A percentile compares a stretch with the other conserved stretches of the same genome.
phyloP scores from a whole-genome alignment of 208 protist species.

The Trypanosoma conorhini region DNA sequence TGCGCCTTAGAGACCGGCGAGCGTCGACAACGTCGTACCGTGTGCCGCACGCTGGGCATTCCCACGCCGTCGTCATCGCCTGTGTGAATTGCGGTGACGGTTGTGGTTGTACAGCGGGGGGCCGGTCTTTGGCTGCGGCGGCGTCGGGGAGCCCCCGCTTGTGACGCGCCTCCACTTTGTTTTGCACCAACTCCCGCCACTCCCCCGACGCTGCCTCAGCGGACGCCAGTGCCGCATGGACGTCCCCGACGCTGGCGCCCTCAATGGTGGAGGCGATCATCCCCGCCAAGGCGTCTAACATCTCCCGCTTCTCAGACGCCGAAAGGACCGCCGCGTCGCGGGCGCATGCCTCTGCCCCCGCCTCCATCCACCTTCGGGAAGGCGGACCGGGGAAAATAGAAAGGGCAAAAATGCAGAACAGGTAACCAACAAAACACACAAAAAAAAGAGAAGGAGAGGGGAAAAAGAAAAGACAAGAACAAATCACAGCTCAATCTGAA shows the following conservation, averaged over 20 bases:
- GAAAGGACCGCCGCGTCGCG: background rate
- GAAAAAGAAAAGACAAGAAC: too few species aligned
- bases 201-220: constrained; percentile 4
- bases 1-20: constrained; percentile 36
- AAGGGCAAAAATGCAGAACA: background rate
- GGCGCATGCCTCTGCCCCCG: background rate
- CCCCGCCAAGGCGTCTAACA: constrained; percentile 46
- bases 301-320: background rate
- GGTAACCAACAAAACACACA: background rate
- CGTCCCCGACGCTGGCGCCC: constrained; percentile 32
- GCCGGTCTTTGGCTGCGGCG: background rate
- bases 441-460: background rate
- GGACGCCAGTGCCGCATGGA: constrained; percentile 38
- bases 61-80: constrained; percentile 26
- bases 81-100: background rate
- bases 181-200: constrained; percentile 42
- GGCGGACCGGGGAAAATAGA: background rate
- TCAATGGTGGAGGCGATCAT: constrained; percentile 65
- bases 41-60: constrained; percentile 50
- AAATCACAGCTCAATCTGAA: too few species aligned
- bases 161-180: constrained; percentile 21
- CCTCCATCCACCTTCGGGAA: background rate
- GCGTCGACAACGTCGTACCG: constrained; percentile 34
- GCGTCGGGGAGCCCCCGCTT: background rate
- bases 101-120: background rate